These are phyloP conservation scores for barrel medic (Medicago truncatula) DNA, from an alignment of 306 rosid species.

Conservation along the genomic window DNA sequence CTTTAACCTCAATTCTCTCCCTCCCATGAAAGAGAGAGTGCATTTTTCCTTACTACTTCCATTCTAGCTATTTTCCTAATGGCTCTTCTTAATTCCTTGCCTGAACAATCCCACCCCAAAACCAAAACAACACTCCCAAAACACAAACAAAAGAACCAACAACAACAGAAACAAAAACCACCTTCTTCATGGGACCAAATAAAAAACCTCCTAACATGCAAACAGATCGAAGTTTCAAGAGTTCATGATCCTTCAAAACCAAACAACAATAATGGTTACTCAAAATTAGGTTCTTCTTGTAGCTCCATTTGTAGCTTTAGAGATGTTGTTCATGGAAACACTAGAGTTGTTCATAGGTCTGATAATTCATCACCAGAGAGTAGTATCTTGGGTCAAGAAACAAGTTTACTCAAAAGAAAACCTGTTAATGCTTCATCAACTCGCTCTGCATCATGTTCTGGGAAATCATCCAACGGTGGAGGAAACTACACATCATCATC, in stretches of 20 bases:
- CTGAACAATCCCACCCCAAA: conserved; percentile 55
- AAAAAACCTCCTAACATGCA: conserved; percentile 84
- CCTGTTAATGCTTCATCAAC: conserved; percentile 41
- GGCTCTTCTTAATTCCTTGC: conserved; percentile 62
- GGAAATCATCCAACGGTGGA: conserved; percentile 68
- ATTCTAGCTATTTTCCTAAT: conserved; percentile 40
- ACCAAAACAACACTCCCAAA: conserved; percentile 45
- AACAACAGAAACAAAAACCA: conserved; percentile 43
- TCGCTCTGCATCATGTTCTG: conserved; percentile 6
- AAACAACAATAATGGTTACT: conserved; percentile 44
- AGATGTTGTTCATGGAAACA: conserved; percentile 86
- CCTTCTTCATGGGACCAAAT: conserved; percentile 89
- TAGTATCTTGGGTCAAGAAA: conserved; percentile 80
- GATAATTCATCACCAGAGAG: conserved; percentile 96
- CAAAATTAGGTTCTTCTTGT: conserved; percentile 87
- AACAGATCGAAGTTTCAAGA: conserved; percentile 76
- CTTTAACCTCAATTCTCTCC: background rate
- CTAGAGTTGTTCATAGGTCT: conserved; percentile 79
- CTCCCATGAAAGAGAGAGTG: conserved; percentile 33
- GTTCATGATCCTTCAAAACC: conserved; percentile 79
- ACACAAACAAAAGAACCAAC: conserved; percentile 34
- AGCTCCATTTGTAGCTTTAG: conserved; percentile 90
- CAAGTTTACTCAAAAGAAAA: conserved; percentile 66
- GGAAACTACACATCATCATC: conserved; percentile 57
- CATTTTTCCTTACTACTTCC: background rate